phyloP scores from a whole-genome alignment of 2,329 filamentous ascomycete species.

The Apiospora koreana region DNA sequence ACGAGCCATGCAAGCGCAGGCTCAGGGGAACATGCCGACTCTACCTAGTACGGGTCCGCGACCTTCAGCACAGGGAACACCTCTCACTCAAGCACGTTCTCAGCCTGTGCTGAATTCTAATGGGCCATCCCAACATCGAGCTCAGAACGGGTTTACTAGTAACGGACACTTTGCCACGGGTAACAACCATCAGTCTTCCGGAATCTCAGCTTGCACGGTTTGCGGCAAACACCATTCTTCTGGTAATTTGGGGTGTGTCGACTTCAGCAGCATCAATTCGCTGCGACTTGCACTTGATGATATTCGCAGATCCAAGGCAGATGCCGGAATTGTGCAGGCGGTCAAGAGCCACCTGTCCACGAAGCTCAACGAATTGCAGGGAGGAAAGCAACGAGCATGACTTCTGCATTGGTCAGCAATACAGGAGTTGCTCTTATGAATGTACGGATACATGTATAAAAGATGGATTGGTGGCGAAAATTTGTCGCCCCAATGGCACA shows the following conservation, averaged over 20 bases:
- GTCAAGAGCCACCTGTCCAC: not conserved
- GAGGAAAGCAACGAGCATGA: not conserved
- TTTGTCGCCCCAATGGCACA: not conserved
- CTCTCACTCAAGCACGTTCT: not conserved
- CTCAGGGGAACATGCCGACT: not conserved
- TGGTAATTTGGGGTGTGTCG: conserved; percentile 20
- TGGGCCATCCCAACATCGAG: not conserved
- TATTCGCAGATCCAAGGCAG: conserved; percentile 20
- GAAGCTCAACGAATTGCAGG: not conserved
- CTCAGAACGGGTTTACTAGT: not conserved
- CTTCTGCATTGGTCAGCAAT: not conserved
- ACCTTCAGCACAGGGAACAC: not conserved
- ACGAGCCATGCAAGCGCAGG: not conserved
- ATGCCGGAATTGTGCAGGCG: conserved; percentile 4
- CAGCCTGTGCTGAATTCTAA: not conserved
- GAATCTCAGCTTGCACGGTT: not conserved
- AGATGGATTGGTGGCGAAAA: not conserved
- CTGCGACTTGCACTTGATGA: conserved; percentile 31
- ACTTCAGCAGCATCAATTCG: conserved; percentile 27
- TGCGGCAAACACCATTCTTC: not conserved
- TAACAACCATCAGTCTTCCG: not conserved
- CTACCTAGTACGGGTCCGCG: not conserved
- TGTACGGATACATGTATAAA: not conserved
- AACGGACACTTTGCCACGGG: too few species aligned
- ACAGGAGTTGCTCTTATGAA: not conserved